Evolutionary conservation across 2,329 filamentous ascomycete genomes (phyloP), one percentile per base, ranked within the genome.

Genomic region (Alternaria ventricosa): DNA sequence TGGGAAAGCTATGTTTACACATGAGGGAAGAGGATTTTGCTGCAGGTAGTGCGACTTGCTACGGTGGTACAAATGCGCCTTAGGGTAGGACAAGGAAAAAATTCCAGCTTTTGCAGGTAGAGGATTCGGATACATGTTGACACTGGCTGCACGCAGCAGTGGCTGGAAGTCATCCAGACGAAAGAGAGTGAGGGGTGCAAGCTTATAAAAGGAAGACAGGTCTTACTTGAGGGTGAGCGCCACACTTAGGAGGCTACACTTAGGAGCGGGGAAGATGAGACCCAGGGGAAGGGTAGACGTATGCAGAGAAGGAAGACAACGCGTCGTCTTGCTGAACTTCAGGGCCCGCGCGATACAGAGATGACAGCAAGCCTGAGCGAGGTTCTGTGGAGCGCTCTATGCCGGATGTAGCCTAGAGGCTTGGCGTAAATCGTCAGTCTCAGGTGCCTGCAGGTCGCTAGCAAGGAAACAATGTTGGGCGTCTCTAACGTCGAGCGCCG

Each of bases 1-100:
- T 57, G 63, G 65, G 53, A 67, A 67, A 75, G 73, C 75, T 74
- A 75, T 74, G 66, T 57, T 67, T 67, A 68, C 72, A 68, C 49
- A 71, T 74, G 67, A 57, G 69, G 72, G 71, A 75, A 74, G 63
- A 68, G 73, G 69, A 71, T 62, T 71, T 67, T 65, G 71, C 72
- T 78, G 77, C 68, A 63, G 36, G 36, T 41, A 41, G 78, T 80
- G 74, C 71, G 65, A 80, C 78, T 72, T 65, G 66, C 55, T 63
- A 67, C 59, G 51, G 73, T 73, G 67, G 71, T 69, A 79, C 77
- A 27, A 62, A 71, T 65, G 66, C 71, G 67, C 64, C 67, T 63
- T 62, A 47, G 49, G 60, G 71, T 74, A 59, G 62, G 60, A 76
- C 73, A 72, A 60, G 61, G 27, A 20, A 33, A 25, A 51, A 41